Percentiles rank a stretch among this genome's conserved stretches.
Evolutionary conservation across 352 stramenopile species (phyloP).

Genomic region (Phytopythium helicoides): DNA sequence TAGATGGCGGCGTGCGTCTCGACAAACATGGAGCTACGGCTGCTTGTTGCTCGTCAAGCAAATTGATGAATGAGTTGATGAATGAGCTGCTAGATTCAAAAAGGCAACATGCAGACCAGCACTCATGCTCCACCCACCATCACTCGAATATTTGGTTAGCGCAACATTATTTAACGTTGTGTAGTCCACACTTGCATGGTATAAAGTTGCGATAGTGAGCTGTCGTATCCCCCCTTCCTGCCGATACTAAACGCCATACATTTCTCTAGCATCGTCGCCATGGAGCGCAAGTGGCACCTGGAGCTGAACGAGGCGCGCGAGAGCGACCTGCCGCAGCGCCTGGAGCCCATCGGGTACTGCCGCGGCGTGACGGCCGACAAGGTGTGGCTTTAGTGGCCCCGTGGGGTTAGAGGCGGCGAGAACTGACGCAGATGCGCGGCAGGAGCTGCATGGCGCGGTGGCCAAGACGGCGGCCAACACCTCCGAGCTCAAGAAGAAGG

Average conservation of each 20-base stretch:
- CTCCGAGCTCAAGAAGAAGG: slow-evolving; percentile 86
- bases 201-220: no score
- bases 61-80: neutral
- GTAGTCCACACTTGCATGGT: neutral
- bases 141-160: neutral
- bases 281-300: slow-evolving; percentile 66
- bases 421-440: neutral
- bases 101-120: neutral
- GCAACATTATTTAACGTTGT: neutral
- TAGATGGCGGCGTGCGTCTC: slow-evolving; percentile 39
- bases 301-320: slow-evolving; percentile 77
- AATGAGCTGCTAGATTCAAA: no score
- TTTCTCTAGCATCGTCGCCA: neutral
- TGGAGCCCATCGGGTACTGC: slow-evolving; percentile 70
- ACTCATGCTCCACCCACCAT: neutral
- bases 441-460: slow-evolving; percentile 57
- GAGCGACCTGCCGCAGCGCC: slow-evolving; percentile 52
- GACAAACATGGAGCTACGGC: slow-evolving; percentile 13
- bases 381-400: slow-evolving; percentile 20
- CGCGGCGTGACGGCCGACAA: slow-evolving; percentile 58
- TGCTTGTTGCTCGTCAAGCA: neutral
- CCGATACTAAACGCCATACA: slow-evolving; percentile 2
- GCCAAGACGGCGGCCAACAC: slow-evolving; percentile 68
- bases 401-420: neutral
- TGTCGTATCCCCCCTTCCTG: no score